Evolutionary conservation across 225 moss, liverwort and hornwort genomes (phyloP).

Genomic region (Marchantia paleacea): DNA sequence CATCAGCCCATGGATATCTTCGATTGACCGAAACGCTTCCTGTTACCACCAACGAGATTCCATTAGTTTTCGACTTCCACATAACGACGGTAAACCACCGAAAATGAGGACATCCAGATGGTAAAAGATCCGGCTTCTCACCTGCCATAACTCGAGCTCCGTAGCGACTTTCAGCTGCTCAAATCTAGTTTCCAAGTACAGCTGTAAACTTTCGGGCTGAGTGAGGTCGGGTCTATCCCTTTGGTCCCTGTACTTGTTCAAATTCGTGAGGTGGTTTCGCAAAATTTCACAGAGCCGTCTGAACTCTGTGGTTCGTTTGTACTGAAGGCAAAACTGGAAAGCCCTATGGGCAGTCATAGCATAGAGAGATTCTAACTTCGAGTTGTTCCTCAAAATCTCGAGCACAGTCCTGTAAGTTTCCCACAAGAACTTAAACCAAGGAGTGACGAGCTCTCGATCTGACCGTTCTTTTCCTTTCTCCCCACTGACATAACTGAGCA

Average conservation of each 20-base stretch:
- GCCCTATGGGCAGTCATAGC: slow-evolving; percentile 97
- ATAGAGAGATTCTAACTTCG: slow-evolving; percentile 84
- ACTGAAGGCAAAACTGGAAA: slow-evolving; percentile 96
- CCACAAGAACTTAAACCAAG: slow-evolving; percentile 98
- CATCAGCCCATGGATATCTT: slow-evolving; percentile 98
- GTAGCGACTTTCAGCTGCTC: slow-evolving; percentile 98
- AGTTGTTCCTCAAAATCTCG: slow-evolving; percentile 94
- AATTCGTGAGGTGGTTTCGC: slow-evolving; percentile 86
- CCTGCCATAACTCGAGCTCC: slow-evolving; percentile 99
- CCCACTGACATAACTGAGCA: slow-evolving; percentile 97
- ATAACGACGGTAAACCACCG: neutral
- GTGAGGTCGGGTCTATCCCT: slow-evolving; percentile 92
- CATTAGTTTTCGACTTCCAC: neutral
- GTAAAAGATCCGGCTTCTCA: slow-evolving; percentile 8
- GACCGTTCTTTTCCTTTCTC: slow-evolving; percentile 96
- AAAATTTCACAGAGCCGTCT: slow-evolving; percentile 94
- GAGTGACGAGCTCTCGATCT: slow-evolving; percentile 91
- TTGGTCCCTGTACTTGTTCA: slow-evolving; percentile 97
- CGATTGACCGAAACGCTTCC: slow-evolving; percentile 97
- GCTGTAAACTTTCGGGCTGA: slow-evolving; percentile 91
- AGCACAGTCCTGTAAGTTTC: slow-evolving; percentile 93
- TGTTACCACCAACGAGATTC: slow-evolving; percentile 23
- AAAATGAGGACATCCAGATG: neutral
- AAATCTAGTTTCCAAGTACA: slow-evolving; percentile 95
- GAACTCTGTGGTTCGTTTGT: slow-evolving; percentile 93